Base-by-base conservation (phyloP, 352 stramenopile genomes). In the Phytophthora sp. region DNA sequence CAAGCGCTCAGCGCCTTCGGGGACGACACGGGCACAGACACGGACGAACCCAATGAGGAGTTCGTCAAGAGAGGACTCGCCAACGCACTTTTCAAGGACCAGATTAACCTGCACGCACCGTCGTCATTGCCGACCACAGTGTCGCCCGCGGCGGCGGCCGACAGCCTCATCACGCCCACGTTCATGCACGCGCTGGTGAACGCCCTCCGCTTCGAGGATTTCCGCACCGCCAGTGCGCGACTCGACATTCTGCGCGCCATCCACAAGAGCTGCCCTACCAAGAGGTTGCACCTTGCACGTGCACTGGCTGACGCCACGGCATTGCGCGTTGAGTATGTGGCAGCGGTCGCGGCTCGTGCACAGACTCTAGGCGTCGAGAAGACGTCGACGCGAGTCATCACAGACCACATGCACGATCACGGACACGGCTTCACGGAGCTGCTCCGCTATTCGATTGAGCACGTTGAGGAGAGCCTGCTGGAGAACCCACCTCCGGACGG, bases 241-340 rank as follows among this genome's bases (percentile, higher is more conserved):
- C 73, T 94, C 15, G 85, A 94, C 42, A 93, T 95, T 26, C 44
- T 95, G 21, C 87, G 87, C 18, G 87, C 87, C n/a, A 92, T 95
- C 58, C 87, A 93, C 69, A 89, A 91, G 50, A 88, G 77, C 51
- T 94, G 80, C 34, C 77, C 84, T 5, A 72, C 61, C 58, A 92
- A 92, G 58, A 79, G 85, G 2, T 39, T 91, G 21, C 68, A 89
- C 32, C 82, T 95, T 44, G 68, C 82, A 5, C 84, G 82, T 27
- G 87, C 87, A 42, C 72, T 95, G 20, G 80, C 81, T 0, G 85
- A 95, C 48, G 81, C 85, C 2, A 87, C 84, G n/a, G 60, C 61
- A 6, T 61, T 94, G 20, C 87, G 87, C 0, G 67, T 91, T 2
- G 56, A 88, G 43, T 93, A 92, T 42, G 81, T 95, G 20, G 43